These are phyloP conservation scores for Cladosporium sp. DNA, from an alignment of 2,329 filamentous ascomycete species.

Conservation along the genomic window DNA sequence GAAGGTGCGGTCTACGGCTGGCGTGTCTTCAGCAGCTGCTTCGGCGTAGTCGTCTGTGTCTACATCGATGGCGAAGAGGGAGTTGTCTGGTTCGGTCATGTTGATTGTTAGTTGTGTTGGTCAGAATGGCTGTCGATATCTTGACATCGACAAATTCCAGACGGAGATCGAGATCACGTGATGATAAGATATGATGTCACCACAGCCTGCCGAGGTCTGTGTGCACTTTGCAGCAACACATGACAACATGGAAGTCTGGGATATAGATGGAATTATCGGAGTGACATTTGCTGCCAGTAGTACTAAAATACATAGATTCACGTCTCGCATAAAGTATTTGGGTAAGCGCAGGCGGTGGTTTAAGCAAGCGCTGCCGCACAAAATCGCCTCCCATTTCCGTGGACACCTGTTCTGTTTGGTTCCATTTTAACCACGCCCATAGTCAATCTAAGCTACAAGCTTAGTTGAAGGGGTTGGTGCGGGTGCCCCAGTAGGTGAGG, in stretches of 20 bases:
- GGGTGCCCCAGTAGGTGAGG: constrained; percentile 96
- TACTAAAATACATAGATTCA: constrained; percentile 14
- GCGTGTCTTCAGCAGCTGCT: constrained; percentile 24
- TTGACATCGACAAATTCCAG: too few species aligned
- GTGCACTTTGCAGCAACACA: background rate
- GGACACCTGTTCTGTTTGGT: constrained; percentile 8
- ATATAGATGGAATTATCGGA: background rate
- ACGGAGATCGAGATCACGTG: background rate
- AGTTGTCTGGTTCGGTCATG: constrained; percentile 8
- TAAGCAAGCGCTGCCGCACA: background rate
- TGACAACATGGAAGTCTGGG: background rate
- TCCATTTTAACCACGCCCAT: constrained; percentile 3
- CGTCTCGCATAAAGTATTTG: constrained; percentile 5
- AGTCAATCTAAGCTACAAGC: constrained; percentile 9
- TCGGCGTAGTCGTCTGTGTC: constrained; percentile 31
- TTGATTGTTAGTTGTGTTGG: background rate
- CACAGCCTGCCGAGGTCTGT: background rate
- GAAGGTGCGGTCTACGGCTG: constrained; percentile 26
- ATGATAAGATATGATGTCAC: constrained; percentile 3
- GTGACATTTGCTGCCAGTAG: constrained; percentile 6
- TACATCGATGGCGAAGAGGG: constrained; percentile 28
- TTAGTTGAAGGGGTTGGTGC: constrained; percentile 87
- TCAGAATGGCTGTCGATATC: background rate
- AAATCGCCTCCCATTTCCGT: background rate
- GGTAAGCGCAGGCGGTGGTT: background rate